Evolutionary conservation across 192 early-diverging fungal genomes (phyloP).

Genomic region (Backusella sp.): DNA sequence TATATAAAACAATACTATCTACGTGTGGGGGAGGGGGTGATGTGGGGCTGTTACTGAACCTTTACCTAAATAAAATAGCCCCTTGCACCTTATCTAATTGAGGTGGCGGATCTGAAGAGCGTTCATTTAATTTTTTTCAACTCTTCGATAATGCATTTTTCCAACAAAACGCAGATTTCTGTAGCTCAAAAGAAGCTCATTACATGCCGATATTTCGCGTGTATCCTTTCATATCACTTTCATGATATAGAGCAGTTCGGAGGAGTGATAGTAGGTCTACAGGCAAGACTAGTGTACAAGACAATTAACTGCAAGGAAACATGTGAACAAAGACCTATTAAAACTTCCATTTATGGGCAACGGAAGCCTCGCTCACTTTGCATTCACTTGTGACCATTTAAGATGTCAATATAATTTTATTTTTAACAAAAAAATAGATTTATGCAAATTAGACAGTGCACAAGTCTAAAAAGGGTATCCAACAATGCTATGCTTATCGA

Average conservation of each 20-base stretch:
- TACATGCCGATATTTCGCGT: neutral
- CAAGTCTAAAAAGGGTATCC: neutral
- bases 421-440: neutral
- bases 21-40: neutral
- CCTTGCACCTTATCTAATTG: neutral
- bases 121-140: neutral
- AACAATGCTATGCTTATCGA: neutral
- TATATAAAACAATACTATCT: neutral
- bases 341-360: conserved; percentile 1
- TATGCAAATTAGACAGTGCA: neutral
- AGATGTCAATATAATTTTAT: neutral
- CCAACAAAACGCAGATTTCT: neutral
- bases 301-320: neutral
- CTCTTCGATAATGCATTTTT: neutral
- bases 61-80: neutral
- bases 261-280: neutral
- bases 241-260: neutral
- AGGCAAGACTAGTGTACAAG: neutral
- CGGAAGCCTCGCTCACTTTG: neutral
- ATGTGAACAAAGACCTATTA: neutral
- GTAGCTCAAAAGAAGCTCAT: neutral
- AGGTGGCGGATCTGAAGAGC: neutral
- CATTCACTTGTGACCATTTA: neutral
- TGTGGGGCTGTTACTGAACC: neutral
- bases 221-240: neutral